phyloP scores from a whole-genome alignment of 495 filamentous ascomycete genomes.

The Aspergillus cristatus region DNA sequence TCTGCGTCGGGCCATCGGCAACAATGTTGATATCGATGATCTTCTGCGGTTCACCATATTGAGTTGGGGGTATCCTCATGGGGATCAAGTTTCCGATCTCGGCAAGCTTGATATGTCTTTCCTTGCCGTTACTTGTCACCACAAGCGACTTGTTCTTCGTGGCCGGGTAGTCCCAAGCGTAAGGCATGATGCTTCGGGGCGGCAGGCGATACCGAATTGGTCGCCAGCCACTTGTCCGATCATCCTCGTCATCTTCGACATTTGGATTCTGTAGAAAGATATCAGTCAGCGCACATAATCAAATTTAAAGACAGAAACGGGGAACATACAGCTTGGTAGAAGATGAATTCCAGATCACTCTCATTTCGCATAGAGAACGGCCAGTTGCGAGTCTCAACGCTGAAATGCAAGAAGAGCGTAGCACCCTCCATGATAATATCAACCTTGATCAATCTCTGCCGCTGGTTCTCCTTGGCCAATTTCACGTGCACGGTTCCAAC shows the following conservation, averaged over 20 bases:
- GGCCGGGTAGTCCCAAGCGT: slow-evolving; percentile 97
- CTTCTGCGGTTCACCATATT: slow-evolving; percentile 51
- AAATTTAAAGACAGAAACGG: slow-evolving; percentile 29
- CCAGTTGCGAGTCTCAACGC: slow-evolving; percentile 86
- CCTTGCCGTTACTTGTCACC: slow-evolving; percentile 66
- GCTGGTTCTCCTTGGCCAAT: slow-evolving; percentile 78
- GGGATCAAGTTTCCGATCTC: slow-evolving; percentile 94
- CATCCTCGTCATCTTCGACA: slow-evolving; percentile 73
- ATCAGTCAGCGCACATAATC: neutral
- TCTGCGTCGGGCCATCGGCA: slow-evolving; percentile 91
- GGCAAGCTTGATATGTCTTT: slow-evolving; percentile 83
- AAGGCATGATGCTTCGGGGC: slow-evolving; percentile 95
- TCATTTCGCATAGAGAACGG: slow-evolving; percentile 98
- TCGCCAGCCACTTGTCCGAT: slow-evolving; percentile 69
- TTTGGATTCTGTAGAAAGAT: slow-evolving; percentile 51
- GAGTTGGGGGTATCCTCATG: slow-evolving; percentile 63
- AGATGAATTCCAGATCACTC: slow-evolving; percentile 90
- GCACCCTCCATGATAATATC: slow-evolving; percentile 86
- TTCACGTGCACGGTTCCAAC: slow-evolving; percentile 88
- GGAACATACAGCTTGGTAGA: slow-evolving; percentile 60
- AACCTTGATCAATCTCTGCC: slow-evolving; percentile 77
- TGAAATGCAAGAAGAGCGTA: slow-evolving; percentile 88
- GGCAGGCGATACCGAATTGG: slow-evolving; percentile 90
- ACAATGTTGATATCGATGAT: slow-evolving; percentile 94
- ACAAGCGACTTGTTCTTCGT: slow-evolving; percentile 92